phyloP scores from a whole-genome alignment of 2,329 filamentous ascomycete genomes.

The Tothia fuscella region DNA sequence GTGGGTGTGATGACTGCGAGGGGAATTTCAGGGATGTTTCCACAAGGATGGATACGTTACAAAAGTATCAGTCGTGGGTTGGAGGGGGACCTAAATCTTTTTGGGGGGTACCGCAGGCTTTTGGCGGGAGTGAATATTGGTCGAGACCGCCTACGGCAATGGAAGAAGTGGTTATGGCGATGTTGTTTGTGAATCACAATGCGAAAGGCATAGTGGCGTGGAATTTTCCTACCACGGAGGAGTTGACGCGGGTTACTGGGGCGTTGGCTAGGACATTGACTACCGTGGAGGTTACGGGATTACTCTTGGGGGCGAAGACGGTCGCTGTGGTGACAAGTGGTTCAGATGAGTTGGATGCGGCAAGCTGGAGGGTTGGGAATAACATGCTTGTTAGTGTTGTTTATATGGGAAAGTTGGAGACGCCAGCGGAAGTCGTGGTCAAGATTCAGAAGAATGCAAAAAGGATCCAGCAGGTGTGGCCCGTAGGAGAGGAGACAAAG shows the following conservation, averaged over 20 bases:
- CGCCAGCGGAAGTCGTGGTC: neutral
- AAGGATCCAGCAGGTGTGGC: neutral
- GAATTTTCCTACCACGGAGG: conserved; percentile 32
- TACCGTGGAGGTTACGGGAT: conserved; percentile 19
- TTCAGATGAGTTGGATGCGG: conserved; percentile 24
- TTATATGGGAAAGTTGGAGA: conserved; percentile 16
- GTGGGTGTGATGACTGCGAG: conserved; percentile 50
- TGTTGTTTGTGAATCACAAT: conserved; percentile 37
- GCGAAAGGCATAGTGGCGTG: conserved; percentile 40
- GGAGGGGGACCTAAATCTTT: conserved; percentile 27
- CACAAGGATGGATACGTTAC: conserved; percentile 30
- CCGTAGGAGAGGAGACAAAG: neutral
- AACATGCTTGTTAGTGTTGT: conserved; percentile 29
- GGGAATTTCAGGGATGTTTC: conserved; percentile 43
- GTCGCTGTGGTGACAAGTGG: conserved; percentile 15
- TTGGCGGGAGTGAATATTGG: conserved; percentile 38
- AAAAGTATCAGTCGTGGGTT: conserved; percentile 30
- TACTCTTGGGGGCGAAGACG: conserved; percentile 27
- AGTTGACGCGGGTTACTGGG: conserved; percentile 24
- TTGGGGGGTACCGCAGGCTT: conserved; percentile 41
- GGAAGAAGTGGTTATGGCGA: conserved; percentile 37
- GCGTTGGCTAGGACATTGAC: conserved; percentile 30
- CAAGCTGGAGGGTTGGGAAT: conserved; percentile 27
- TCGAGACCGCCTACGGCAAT: conserved; percentile 30
- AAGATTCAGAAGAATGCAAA: neutral